Conservation (phyloP, 306 rosid genomes). For the Sicyos baderoa region DNA sequence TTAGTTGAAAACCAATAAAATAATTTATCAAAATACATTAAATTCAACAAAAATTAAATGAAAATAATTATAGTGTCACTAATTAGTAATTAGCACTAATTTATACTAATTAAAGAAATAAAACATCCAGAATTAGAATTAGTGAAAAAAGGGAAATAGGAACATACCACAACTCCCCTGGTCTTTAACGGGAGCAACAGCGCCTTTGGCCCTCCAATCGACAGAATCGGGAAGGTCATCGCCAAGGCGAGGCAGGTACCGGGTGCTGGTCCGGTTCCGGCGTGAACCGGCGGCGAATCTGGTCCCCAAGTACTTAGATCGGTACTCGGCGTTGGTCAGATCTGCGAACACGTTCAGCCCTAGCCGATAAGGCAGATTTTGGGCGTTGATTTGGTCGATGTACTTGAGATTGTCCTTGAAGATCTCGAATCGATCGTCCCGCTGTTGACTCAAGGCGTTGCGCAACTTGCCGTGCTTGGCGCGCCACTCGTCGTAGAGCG, state of each 20-base stretch:
- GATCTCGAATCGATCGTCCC: conserved; percentile 62
- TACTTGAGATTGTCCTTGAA: conserved; percentile 72
- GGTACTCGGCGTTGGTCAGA: conserved; percentile 78
- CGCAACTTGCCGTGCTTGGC: conserved; percentile 46
- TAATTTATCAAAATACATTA: no score
- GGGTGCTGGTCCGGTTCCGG: conserved; percentile 29
- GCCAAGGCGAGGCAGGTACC: conserved; percentile 61
- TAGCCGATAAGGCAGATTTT: conserved; percentile 39
- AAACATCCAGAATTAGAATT: background rate
- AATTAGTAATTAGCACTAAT: background rate
- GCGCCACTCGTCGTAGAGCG: conserved; percentile 66
- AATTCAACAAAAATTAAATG: no score
- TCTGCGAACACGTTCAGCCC: conserved; percentile 89
- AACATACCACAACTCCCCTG: conserved; percentile 83
- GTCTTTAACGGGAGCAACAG: conserved; percentile 57
- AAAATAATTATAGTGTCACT: no score
- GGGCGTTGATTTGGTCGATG: conserved; percentile 59
- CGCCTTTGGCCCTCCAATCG: conserved; percentile 94
- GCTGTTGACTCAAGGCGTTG: conserved; percentile 65
- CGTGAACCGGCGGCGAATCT: conserved; percentile 29
- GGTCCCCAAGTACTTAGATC: conserved; percentile 54
- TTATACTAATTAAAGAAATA: background rate
- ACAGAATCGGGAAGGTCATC: conserved; percentile 54
- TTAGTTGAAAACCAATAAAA: no score
- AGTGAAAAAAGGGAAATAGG: background rate